phyloP scores from a whole-genome alignment of 768 basidiomycete species.

The Albatrellus ellisii region DNA sequence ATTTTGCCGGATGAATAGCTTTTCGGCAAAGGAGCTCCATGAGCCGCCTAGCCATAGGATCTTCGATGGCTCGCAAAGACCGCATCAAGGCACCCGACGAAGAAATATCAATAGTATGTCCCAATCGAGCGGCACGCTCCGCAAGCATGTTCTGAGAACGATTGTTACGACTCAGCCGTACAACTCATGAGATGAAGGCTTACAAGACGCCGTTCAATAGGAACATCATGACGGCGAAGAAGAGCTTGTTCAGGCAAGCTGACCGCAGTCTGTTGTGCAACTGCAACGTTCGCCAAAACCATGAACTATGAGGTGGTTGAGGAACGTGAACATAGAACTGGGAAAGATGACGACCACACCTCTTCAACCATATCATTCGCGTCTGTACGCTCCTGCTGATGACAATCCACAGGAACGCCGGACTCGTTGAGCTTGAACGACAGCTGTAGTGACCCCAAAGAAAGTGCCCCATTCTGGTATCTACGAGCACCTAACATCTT shows the following conservation, averaged over 20 bases:
- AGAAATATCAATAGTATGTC: slow-evolving; percentile 68
- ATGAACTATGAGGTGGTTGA: slow-evolving; percentile 70
- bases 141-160: slow-evolving; percentile 52
- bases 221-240: slow-evolving; percentile 86
- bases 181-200: slow-evolving; percentile 15
- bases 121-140: slow-evolving; percentile 74
- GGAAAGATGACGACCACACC: slow-evolving; percentile 28
- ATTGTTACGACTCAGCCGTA: neutral
- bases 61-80: slow-evolving; percentile 62
- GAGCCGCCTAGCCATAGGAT: slow-evolving; percentile 64
- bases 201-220: slow-evolving; percentile 84
- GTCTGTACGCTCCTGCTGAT: slow-evolving; percentile 46
- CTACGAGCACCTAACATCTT: slow-evolving; percentile 60
- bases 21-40: slow-evolving; percentile 78
- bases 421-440: slow-evolving; percentile 69
- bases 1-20: slow-evolving; percentile 91
- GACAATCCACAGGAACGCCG: slow-evolving; percentile 73
- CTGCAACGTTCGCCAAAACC: slow-evolving; percentile 81
- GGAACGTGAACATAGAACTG: neutral
- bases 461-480: slow-evolving; percentile 70
- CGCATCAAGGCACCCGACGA: slow-evolving; percentile 74
- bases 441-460: slow-evolving; percentile 53
- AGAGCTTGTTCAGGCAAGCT: slow-evolving; percentile 96
- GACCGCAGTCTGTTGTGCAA: slow-evolving; percentile 88
- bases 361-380: slow-evolving; percentile 84